A percentile compares a stretch with the other conserved stretches of the same genome.
phyloP scores from a whole-genome alignment of 305 asterid species.

The Fraxinus albicans region DNA sequence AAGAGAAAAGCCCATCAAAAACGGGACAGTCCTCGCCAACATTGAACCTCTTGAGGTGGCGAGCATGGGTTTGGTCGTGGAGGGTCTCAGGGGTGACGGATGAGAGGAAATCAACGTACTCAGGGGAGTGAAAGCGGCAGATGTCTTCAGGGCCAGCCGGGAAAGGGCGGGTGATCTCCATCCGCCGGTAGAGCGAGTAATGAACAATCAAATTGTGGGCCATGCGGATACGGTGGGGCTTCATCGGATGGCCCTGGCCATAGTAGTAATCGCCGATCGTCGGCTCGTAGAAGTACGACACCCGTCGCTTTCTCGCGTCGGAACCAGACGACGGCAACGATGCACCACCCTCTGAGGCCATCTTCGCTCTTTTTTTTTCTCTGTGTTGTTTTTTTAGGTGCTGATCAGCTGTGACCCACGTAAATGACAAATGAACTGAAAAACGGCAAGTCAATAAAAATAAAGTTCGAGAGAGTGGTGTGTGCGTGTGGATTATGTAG shows the following conservation, averaged over 20 bases:
- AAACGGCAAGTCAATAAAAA: not conserved
- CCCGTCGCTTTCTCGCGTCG: slow-evolving; percentile 43
- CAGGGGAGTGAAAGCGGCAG: slow-evolving; percentile 38
- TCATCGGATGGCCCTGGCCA: slow-evolving; percentile 55
- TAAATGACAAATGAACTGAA: not conserved
- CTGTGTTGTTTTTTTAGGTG: not conserved
- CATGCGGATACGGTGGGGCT: slow-evolving; percentile 50
- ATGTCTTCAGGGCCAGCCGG: slow-evolving; percentile 37
- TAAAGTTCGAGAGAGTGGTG: too few species aligned
- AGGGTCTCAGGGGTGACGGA: slow-evolving; percentile 34
- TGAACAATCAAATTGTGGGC: slow-evolving; percentile 48
- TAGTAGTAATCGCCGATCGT: slow-evolving; percentile 43
- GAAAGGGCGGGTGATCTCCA: slow-evolving; percentile 43
- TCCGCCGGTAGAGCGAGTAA: slow-evolving; percentile 40
- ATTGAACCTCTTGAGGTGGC: slow-evolving; percentile 40
- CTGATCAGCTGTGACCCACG: not conserved
- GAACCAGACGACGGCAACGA: slow-evolving; percentile 37
- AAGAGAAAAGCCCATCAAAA: not conserved
- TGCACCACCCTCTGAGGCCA: slow-evolving; percentile 29
- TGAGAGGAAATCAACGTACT: slow-evolving; percentile 39
- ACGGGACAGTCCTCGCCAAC: slow-evolving; percentile 44
- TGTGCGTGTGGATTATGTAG: not conserved
- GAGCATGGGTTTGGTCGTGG: slow-evolving; percentile 36
- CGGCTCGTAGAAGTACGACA: slow-evolving; percentile 46
- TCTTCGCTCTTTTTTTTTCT: not conserved